Conservation (phyloP, 2,329 filamentous ascomycete species). For the Esteya vermicola region DNA sequence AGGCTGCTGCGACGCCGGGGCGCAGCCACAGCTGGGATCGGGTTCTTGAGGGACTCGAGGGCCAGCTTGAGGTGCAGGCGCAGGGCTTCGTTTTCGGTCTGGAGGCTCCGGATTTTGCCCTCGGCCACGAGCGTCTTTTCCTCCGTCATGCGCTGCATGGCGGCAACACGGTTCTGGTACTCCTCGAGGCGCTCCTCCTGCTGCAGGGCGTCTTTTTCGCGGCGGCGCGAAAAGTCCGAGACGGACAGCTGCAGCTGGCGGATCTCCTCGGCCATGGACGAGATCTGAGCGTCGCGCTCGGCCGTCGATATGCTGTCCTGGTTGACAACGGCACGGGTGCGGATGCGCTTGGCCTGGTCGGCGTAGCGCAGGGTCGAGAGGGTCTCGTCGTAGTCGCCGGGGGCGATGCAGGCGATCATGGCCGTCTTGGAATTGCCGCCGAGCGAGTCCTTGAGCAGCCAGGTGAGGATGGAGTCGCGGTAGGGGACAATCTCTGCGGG, state of each 20-base stretch:
- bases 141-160: slow-evolving; percentile 93
- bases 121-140: slow-evolving; percentile 82
- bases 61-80: slow-evolving; percentile 79
- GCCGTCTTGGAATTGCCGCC: slow-evolving; percentile 97
- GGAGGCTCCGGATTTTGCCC: slow-evolving; percentile 81
- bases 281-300: slow-evolving; percentile 86
- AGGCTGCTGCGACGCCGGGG: slow-evolving; percentile 11
- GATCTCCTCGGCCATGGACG: slow-evolving; percentile 91
- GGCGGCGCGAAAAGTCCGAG: slow-evolving; percentile 46
- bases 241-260: slow-evolving; percentile 67
- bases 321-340: slow-evolving; percentile 86
- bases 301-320: slow-evolving; percentile 87
- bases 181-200: slow-evolving; percentile 79
- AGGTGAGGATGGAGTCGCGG: slow-evolving; percentile 68
- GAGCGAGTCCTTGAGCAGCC: slow-evolving; percentile 89
- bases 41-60: slow-evolving; percentile 76
- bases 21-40: slow-evolving; percentile 51
- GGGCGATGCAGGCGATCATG: slow-evolving; percentile 97
- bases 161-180: slow-evolving; percentile 79
- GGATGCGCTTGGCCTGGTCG: slow-evolving; percentile 94
- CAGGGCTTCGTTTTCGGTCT: slow-evolving; percentile 81
- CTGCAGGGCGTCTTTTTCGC: slow-evolving; percentile 58
- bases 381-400: slow-evolving; percentile 92
- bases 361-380: slow-evolving; percentile 92
- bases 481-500: slow-evolving; percentile 71